A percentile compares a stretch with the other conserved stretches of the same genome.
Conservation (phyloP, 306 rosid genomes). For the Astragalus glycyphyllos region DNA sequence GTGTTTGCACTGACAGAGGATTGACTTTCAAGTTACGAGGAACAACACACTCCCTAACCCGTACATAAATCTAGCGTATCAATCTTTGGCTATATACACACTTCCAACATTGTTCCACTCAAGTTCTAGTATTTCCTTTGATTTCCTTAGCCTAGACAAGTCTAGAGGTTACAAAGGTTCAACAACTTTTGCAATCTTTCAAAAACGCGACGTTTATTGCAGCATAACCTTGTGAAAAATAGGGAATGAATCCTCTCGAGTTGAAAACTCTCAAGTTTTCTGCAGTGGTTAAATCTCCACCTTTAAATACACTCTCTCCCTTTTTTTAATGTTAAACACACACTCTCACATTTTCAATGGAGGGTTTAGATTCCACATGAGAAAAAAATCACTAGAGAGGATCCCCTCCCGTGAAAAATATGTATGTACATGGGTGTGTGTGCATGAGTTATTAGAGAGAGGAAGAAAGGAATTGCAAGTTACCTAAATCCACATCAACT, state of each 20-base stretch:
- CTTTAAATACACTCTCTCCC: too few relatives aligned
- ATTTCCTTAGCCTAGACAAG: conserved; percentile 3
- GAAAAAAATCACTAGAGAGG: too few relatives aligned
- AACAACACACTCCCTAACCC: background rate
- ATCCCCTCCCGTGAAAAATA: too few relatives aligned
- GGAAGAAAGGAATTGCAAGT: conserved; percentile 15
- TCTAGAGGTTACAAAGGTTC: background rate
- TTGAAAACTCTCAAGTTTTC: too few relatives aligned
- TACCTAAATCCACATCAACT: conserved; percentile 90
- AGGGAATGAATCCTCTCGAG: too few relatives aligned
- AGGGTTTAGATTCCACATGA: too few relatives aligned
- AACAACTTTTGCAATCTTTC: conserved; percentile 10
- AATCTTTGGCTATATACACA: conserved; percentile 13
- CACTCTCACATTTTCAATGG: too few relatives aligned
- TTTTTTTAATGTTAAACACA: too few relatives aligned
- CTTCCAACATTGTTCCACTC: conserved; percentile 1
- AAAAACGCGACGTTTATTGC: background rate
- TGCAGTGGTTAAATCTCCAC: too few relatives aligned
- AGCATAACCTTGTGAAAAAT: background rate
- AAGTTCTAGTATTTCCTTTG: conserved; percentile 18
- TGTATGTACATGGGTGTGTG: too few relatives aligned
- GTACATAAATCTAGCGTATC: background rate
- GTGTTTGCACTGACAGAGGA: background rate
- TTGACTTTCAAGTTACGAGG: background rate
- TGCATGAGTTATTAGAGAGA: background rate